Percentiles rank a stretch among this genome's conserved stretches.
phyloP scores from a whole-genome alignment of 768 basidiomycete species.

The Chalciporus sphaerocephalus region DNA sequence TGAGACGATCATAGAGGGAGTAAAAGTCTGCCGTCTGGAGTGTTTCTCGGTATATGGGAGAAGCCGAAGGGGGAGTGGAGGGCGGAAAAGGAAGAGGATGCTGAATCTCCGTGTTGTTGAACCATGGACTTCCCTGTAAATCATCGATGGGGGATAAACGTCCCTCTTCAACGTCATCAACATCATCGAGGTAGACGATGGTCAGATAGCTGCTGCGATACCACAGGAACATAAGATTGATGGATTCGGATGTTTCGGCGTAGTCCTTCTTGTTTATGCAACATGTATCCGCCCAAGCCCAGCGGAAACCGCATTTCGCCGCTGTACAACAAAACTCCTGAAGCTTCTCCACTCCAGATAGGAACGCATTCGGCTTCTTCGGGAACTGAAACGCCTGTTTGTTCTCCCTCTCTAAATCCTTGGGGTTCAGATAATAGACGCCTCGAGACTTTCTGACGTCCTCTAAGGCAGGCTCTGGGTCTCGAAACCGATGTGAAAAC shows the following conservation, averaged over 20 bases:
- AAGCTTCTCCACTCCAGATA: constrained; percentile 17
- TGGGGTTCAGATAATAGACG: constrained; percentile 16
- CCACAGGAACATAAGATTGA: constrained; percentile 30
- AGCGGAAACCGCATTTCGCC: constrained; percentile 29
- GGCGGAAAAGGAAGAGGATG: constrained; percentile 5
- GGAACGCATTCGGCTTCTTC: not conserved
- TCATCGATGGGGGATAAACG: constrained; percentile 6
- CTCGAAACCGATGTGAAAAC: constrained; percentile 28
- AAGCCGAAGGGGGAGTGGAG: not conserved
- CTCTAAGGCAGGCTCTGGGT: constrained; percentile 12
- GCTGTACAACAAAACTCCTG: constrained; percentile 28
- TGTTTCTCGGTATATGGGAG: constrained; percentile 1
- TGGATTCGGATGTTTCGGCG: constrained; percentile 25
- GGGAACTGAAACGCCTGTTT: not conserved
- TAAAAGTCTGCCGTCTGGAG: not conserved
- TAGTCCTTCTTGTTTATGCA: constrained; percentile 25
- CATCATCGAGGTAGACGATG: constrained; percentile 27
- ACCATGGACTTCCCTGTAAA: constrained; percentile 8
- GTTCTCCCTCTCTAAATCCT: not conserved
- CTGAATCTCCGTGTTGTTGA: constrained; percentile 15
- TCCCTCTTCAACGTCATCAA: constrained; percentile 20
- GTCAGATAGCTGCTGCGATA: constrained; percentile 25
- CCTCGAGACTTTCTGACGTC: constrained; percentile 14
- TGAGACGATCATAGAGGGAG: constrained; percentile 11
- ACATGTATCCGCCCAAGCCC: constrained; percentile 30